These are phyloP conservation scores for Exophiala phaeomuriformis DNA, from an alignment of 2,329 filamentous ascomycete species.

Conservation along the genomic window DNA sequence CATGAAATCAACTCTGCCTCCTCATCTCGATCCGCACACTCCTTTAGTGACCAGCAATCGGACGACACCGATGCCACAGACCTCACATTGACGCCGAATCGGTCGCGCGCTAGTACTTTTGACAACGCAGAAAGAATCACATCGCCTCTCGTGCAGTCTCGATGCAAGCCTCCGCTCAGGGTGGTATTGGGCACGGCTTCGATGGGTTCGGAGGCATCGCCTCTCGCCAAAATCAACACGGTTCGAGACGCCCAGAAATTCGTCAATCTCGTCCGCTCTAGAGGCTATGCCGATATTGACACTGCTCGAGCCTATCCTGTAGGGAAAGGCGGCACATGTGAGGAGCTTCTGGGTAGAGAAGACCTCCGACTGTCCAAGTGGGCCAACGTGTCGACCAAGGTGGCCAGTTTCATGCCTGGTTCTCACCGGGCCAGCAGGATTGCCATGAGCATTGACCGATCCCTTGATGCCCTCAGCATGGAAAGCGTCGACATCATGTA, in stretches of 20 bases:
- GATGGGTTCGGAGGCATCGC: slow-evolving; percentile 26
- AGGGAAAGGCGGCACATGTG: slow-evolving; percentile 27
- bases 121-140: slow-evolving; percentile 18
- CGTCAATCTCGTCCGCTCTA: slow-evolving; percentile 23
- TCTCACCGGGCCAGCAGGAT: slow-evolving; percentile 28
- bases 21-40: slow-evolving; percentile 24
- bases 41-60: slow-evolving; percentile 21
- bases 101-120: slow-evolving; percentile 26
- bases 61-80: slow-evolving; percentile 26
- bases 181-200: slow-evolving; percentile 29
- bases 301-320: slow-evolving; percentile 29
- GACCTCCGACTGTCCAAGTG: slow-evolving; percentile 24
- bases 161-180: slow-evolving; percentile 25
- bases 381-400: slow-evolving; percentile 28
- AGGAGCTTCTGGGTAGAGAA: slow-evolving; percentile 28
- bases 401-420: slow-evolving; percentile 27
- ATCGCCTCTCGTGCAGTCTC: slow-evolving; percentile 14
- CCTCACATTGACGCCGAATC: slow-evolving; percentile 24
- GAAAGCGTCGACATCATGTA: slow-evolving; percentile 32
- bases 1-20: slow-evolving; percentile 20
- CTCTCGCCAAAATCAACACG: slow-evolving; percentile 28
- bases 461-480: slow-evolving; percentile 26
- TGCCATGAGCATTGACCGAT: slow-evolving; percentile 26
- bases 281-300: slow-evolving; percentile 29
- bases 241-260: slow-evolving; percentile 26